Evolutionary conservation across 306 rosid genomes (phyloP).

Genomic region (Medicago lupulina): DNA sequence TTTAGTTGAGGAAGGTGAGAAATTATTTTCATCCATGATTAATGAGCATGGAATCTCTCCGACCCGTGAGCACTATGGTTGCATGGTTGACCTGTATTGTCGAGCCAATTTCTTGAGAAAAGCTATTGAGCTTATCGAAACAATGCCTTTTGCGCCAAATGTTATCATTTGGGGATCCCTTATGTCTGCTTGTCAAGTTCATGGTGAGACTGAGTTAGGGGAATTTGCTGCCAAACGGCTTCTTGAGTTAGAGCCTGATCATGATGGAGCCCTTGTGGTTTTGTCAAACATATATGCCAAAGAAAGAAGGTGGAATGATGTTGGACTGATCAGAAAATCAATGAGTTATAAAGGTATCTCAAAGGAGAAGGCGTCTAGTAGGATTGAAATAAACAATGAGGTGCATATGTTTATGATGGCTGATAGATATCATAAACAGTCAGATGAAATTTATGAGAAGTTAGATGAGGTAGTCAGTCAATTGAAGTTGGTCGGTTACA

Average conservation of each 20-base stretch:
- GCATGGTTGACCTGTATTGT: conserved; percentile 89
- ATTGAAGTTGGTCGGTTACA: conserved; percentile 70
- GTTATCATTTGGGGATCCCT: conserved; percentile 90
- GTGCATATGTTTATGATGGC: conserved; percentile 81
- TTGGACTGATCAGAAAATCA: conserved; percentile 61
- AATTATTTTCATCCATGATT: conserved; percentile 68
- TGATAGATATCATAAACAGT: conserved; percentile 71
- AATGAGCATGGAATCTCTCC: conserved; percentile 69
- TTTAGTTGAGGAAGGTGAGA: conserved; percentile 67
- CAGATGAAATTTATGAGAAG: conserved; percentile 70
- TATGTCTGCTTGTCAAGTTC: conserved; percentile 81
- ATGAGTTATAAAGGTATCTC: conserved; percentile 69
- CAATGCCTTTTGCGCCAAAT: conserved; percentile 80
- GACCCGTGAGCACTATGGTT: conserved; percentile 82
- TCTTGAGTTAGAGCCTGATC: conserved; percentile 73
- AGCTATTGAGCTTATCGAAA: conserved; percentile 77
- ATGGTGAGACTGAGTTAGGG: conserved; percentile 75
- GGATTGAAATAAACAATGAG: conserved; percentile 67
- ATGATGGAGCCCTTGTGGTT: conserved; percentile 81
- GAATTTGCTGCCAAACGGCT: conserved; percentile 77
- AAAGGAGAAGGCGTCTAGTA: conserved; percentile 80
- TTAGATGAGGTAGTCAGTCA: conserved; percentile 68
- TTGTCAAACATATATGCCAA: conserved; percentile 83
- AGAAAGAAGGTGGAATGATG: conserved; percentile 82
- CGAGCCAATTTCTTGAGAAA: conserved; percentile 78